These are phyloP conservation scores for Piromyces finnis DNA, from an alignment of 192 early-diverging fungal species.

Conservation along the genomic window DNA sequence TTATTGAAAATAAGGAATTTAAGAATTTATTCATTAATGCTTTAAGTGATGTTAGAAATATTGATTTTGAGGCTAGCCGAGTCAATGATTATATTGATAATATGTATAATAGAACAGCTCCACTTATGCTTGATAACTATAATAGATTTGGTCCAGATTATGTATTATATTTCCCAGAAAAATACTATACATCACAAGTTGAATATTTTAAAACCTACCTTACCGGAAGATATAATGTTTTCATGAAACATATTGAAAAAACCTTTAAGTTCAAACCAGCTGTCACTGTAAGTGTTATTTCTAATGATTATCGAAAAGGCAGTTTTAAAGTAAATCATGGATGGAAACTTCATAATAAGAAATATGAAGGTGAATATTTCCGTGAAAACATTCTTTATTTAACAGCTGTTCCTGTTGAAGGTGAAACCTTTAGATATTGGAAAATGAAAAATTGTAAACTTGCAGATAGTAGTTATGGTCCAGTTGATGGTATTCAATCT, in stretches of 20 bases:
- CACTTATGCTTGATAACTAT: background rate
- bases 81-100: background rate
- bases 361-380: background rate
- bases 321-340: background rate
- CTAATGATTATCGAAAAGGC: background rate
- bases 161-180: background rate
- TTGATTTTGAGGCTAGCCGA: background rate
- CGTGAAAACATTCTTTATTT: background rate
- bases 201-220: background rate
- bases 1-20: background rate
- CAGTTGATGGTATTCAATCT: too few relatives aligned
- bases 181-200: background rate
- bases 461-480: background rate
- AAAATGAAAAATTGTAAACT: background rate
- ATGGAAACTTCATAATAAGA: background rate
- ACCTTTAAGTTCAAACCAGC: background rate
- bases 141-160: background rate
- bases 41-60: background rate
- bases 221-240: background rate
- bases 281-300: background rate
- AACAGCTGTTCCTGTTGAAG: background rate
- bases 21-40: background rate
- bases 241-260: background rate
- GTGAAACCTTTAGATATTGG: background rate
- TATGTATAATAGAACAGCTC: rapidly evolving